Conservation (phyloP, 75 land plant species). For the Larix kaempferi region DNA sequence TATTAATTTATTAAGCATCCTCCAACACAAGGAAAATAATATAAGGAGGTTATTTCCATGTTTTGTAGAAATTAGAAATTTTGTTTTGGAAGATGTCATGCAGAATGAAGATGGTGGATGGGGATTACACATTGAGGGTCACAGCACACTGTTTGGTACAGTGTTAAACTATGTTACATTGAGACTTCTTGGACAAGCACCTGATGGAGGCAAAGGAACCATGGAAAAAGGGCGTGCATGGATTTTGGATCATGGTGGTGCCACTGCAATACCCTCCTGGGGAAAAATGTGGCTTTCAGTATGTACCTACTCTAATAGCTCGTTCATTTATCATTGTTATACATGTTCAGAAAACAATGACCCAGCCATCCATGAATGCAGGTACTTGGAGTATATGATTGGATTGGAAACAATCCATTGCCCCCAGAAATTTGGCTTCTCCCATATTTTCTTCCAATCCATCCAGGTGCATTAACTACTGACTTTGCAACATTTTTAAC, state of each 20-base stretch:
- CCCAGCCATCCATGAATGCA: constrained; percentile 14
- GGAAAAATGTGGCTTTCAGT: constrained; percentile 99
- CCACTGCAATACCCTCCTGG: constrained; percentile 85
- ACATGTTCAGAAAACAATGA: no score
- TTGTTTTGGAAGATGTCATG: no score
- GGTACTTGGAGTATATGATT: constrained; percentile 98
- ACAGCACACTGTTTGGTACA: constrained; percentile 93
- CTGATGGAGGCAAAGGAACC: constrained; percentile 58
- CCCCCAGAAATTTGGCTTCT: constrained; percentile 95
- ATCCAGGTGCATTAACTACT: constrained; percentile 70
- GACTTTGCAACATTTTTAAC: no score
- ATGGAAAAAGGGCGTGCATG: constrained; percentile 80
- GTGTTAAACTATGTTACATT: constrained; percentile 84
- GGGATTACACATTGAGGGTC: constrained; percentile 97
- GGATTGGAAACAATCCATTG: constrained; percentile 93
- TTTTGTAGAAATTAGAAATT: no score
- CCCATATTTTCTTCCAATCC: constrained; percentile 83
- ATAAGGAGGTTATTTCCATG: no score
- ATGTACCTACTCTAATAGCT: constrained; percentile 1
- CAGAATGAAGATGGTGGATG: constrained; percentile 97
- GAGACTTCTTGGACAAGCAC: constrained; percentile 86
- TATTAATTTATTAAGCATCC: no score
- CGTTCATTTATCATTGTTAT: no score
- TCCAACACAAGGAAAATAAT: no score
- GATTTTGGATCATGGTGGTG: constrained; percentile 88